Evolutionary conservation across 2,329 filamentous ascomycete species (phyloP).

Genomic region (Microthyrium microscopicum): DNA sequence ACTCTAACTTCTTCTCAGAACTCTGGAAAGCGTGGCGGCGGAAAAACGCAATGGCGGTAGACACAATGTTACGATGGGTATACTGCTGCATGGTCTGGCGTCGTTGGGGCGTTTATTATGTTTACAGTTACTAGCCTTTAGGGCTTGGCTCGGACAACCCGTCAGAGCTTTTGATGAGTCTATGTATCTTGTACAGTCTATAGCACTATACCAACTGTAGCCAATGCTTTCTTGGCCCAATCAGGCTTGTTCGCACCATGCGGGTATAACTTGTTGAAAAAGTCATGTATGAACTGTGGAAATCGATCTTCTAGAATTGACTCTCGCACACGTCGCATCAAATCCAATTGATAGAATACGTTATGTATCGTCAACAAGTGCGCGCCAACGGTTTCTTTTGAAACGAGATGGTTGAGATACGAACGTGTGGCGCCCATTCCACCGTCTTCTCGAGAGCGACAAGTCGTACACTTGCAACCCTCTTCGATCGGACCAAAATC

Average conservation of each 20-base stretch:
- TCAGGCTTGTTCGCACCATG: slow-evolving; percentile 45
- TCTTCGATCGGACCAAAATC: slow-evolving; percentile 77
- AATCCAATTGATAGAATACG: slow-evolving; percentile 72
- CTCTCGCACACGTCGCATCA: slow-evolving; percentile 62
- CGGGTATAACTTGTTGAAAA: slow-evolving; percentile 58
- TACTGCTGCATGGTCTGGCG: background rate
- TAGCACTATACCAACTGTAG: slow-evolving; percentile 49
- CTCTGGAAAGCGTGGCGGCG: slow-evolving; percentile 82
- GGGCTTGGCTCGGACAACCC: too few species aligned
- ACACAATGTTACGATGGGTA: slow-evolving; percentile 7
- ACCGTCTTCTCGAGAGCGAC: slow-evolving; percentile 42
- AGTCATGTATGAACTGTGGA: slow-evolving; percentile 58
- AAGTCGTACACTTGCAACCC: slow-evolving; percentile 67
- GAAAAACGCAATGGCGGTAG: slow-evolving; percentile 54
- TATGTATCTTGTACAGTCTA: background rate
- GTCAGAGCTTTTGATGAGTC: background rate
- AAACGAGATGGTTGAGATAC: slow-evolving; percentile 78
- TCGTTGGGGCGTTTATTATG: too few species aligned
- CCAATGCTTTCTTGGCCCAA: slow-evolving; percentile 73
- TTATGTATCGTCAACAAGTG: slow-evolving; percentile 84
- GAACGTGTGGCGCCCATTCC: slow-evolving; percentile 72
- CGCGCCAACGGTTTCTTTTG: slow-evolving; percentile 89
- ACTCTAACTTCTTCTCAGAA: slow-evolving; percentile 37
- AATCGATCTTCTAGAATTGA: slow-evolving; percentile 70
- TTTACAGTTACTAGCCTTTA: too few species aligned